phyloP scores from a whole-genome alignment of 2,329 filamentous ascomycete species.

The Colletotrichum nymphaeae region DNA sequence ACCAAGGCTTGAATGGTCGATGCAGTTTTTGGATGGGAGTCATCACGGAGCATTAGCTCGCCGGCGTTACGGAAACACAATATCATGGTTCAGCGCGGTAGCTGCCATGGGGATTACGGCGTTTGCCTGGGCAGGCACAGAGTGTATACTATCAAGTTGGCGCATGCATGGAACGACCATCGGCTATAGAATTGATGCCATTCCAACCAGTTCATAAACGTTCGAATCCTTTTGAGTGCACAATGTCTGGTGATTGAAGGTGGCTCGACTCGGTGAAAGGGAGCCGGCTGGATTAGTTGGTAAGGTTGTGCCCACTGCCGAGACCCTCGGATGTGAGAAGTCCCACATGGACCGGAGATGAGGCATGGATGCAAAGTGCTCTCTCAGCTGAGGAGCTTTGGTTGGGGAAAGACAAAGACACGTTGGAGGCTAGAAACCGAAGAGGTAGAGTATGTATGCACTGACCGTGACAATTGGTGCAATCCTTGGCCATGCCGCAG shows the following conservation, averaged over 20 bases:
- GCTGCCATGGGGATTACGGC: slow-evolving; percentile 28
- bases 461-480: not conserved
- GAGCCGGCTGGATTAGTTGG: not conserved
- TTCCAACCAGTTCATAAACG: not conserved
- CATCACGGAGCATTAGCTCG: slow-evolving; percentile 18
- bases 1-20: slow-evolving; percentile 2
- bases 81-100: slow-evolving; percentile 20
- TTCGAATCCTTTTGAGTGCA: not conserved
- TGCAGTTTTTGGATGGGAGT: slow-evolving; percentile 4
- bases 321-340: slow-evolving; percentile 8
- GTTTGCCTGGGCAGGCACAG: slow-evolving; percentile 25
- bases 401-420: not conserved
- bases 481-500: not conserved
- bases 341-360: not conserved
- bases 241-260: not conserved
- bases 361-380: slow-evolving; percentile 5
- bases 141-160: slow-evolving; percentile 29
- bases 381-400: not conserved
- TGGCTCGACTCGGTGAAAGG: not conserved
- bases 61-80: slow-evolving; percentile 29
- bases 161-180: not conserved
- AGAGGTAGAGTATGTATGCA: slow-evolving; percentile 18
- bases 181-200: slow-evolving; percentile 14
- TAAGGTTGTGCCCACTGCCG: slow-evolving; percentile 7
- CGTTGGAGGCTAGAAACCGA: not conserved